Percentiles rank a stretch among this genome's conserved stretches.
phyloP scores from a whole-genome alignment of 805 yeast genomes.

The Wickerhamomyces kurtzmanii region DNA sequence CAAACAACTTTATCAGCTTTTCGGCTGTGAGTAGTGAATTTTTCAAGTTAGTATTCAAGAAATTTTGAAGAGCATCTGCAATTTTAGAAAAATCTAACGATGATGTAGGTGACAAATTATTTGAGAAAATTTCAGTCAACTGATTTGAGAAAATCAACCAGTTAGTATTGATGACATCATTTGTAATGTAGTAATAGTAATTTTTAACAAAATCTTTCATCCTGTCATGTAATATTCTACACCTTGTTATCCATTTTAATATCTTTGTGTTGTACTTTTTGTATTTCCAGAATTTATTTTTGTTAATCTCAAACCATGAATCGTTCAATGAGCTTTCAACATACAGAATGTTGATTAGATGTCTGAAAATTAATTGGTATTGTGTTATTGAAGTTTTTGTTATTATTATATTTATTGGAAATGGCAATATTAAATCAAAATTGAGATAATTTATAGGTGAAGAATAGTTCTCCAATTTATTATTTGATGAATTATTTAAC shows the following conservation, averaged over 20 bases:
- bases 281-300: constrained; percentile 59
- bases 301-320: constrained; percentile 64
- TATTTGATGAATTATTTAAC: constrained; percentile 3
- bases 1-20: constrained; percentile 35
- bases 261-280: constrained; percentile 30
- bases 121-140: constrained; percentile 16
- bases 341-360: constrained; percentile 53
- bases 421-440: constrained; percentile 61
- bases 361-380: constrained; percentile 72
- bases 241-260: constrained; percentile 41
- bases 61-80: constrained; percentile 37
- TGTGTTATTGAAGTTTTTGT: constrained; percentile 64
- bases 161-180: constrained; percentile 49
- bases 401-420: constrained; percentile 73
- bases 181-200: constrained; percentile 43
- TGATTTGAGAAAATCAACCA: constrained; percentile 30
- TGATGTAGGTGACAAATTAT: no score
- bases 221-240: constrained; percentile 42
- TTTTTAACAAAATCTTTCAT: constrained; percentile 45
- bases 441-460: constrained; percentile 41
- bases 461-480: constrained; percentile 21
- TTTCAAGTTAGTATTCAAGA: constrained; percentile 51
- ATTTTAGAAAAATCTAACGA: constrained; percentile 33
- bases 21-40: constrained; percentile 60
- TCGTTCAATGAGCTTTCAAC: constrained; percentile 48